Evolutionary conservation across 1,284 basidiomycete species (phyloP).

Genomic region (Thecaphora thlaspeos): DNA sequence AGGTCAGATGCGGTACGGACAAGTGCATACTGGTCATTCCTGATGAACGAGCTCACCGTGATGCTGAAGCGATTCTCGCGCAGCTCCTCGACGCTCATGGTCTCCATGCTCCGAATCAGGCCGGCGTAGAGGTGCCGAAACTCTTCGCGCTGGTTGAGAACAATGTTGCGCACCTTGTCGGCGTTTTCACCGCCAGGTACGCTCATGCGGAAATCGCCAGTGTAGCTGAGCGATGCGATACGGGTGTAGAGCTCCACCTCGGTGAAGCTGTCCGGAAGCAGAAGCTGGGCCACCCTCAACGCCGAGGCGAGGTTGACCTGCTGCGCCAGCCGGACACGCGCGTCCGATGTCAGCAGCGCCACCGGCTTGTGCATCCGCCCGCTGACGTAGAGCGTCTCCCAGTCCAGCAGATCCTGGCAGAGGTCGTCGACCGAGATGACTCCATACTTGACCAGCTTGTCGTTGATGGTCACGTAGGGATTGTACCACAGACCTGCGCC

Average conservation of each 20-base stretch:
- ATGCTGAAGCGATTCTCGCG: conserved; percentile 28
- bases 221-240: conserved; percentile 83
- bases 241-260: conserved; percentile 80
- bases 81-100: conserved; percentile 36
- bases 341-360: conserved; percentile 63
- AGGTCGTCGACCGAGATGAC: conserved; percentile 87
- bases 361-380: conserved; percentile 94
- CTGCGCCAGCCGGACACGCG: conserved; percentile 83
- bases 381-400: conserved; percentile 88
- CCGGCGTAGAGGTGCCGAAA: conserved; percentile 85
- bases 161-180: conserved; percentile 77
- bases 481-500: conserved; percentile 81
- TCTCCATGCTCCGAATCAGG: conserved; percentile 40
- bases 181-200: conserved; percentile 88
- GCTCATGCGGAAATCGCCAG: conserved; percentile 82
- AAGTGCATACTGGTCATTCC: no score
- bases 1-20: no score
- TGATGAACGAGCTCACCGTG: conserved; percentile 1
- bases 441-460: conserved; percentile 93
- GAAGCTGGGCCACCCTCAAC: conserved; percentile 72
- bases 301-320: conserved; percentile 90
- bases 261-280: conserved; percentile 67
- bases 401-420: conserved; percentile 83
- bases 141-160: conserved; percentile 71
- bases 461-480: conserved; percentile 47